Evolutionary conservation across 1,139 yeast genomes (phyloP), one percentile per base, ranked within the genome.

Genomic region (Candida mesenterica): DNA sequence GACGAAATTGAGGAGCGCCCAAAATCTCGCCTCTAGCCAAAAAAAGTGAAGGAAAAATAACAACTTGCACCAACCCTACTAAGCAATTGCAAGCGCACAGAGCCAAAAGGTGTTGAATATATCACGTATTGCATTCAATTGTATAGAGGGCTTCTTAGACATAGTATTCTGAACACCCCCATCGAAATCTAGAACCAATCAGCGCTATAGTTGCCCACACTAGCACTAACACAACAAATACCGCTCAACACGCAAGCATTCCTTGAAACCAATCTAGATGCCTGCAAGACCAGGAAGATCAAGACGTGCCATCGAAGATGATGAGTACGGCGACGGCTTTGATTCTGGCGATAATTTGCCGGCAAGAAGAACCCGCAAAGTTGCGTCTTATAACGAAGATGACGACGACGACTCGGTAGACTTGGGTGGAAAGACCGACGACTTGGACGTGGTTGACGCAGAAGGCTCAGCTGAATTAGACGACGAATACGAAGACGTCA

Each of bases 401-500:
- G 53, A 43, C 2, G 49, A 41, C 7, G 54, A 42, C 6, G 52
- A 42, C 6, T 26, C 23, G 8, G 49, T 38, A 12, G 51, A 44
- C 34, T 34, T 49, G 32, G 33, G 42, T 49, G 45, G 42, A 46
- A 24, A 39, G 42, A 33, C 13, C 7, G 45, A 44, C 14, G 45
- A 39, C 10, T 45, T 40, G 17, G 56, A 49, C 13, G 8, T 17
- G 13, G 55, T 43, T 9, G 54, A 52, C 8, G 46, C n/a, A n/a
- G n/a, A n/a, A n/a, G n/a, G n/a, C n/a, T n/a, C n/a, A n/a, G 56
- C 50, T 17, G 30, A 28, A 12, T 25, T 13, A 6, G 28, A 25
- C n/a, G 63, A 55, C 5, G 66, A 53, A 1, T 66, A 57, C 7
- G 68, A 59, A 2, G 68, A 60, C 24, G 28, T 18, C 16, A 37